Conservation (phyloP, 2,329 filamentous ascomycete genomes). For the Penicillium sp. region DNA sequence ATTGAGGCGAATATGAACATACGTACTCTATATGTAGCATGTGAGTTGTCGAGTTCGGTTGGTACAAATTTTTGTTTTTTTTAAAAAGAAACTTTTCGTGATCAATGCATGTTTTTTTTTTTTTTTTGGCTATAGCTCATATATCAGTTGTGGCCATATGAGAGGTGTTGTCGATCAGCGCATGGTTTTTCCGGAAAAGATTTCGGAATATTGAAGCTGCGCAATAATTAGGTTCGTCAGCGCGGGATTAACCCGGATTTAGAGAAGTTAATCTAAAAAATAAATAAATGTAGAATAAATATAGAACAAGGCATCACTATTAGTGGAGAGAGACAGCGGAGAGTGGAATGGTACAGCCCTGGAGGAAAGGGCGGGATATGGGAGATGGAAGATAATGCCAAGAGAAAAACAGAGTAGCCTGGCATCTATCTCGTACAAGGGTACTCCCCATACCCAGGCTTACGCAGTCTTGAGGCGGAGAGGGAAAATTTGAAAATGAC, state of each 20-base stretch:
- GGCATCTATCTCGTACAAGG: not conserved
- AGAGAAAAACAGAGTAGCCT: slow-evolving; percentile 11
- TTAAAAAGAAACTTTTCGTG: not conserved
- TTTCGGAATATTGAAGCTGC: not conserved
- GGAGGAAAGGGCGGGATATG: not conserved
- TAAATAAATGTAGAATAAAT: slow-evolving; percentile 4
- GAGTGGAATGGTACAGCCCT: not conserved
- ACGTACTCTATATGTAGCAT: not conserved
- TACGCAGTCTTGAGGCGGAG: slow-evolving; percentile 3
- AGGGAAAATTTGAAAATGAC: slow-evolving; percentile 2
- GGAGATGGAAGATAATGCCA: slow-evolving; percentile 2
- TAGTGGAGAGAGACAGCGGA: not conserved
- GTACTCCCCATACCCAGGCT: not conserved
- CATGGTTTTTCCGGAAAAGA: not conserved
- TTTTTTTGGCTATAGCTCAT: not conserved
- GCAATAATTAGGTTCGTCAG: not conserved
- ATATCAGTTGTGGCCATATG: not conserved
- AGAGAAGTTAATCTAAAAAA: not conserved
- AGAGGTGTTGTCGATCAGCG: not conserved
- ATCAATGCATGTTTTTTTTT: not conserved
- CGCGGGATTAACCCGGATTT: not conserved
- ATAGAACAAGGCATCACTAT: slow-evolving; percentile 7
- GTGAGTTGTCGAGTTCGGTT: not conserved
- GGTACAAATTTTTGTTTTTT: not conserved
- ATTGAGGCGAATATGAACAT: not conserved